Conservation (phyloP, 2,329 filamentous ascomycete species). For the Fusarium transvaalense region DNA sequence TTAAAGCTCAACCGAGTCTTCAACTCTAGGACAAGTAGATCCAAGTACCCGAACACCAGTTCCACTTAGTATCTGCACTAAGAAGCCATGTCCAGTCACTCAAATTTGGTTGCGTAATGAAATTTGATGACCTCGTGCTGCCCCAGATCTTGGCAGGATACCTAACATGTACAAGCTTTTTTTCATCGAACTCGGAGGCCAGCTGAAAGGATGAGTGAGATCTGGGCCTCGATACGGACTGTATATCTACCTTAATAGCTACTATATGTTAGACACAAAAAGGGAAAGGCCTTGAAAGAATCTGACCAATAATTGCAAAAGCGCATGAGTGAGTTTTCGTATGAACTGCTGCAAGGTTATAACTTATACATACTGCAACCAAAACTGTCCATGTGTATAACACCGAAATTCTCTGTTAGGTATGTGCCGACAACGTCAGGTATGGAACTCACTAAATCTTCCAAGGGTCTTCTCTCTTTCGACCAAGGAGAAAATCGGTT, state of each 20-base stretch:
- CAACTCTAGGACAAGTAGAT: slow-evolving; percentile 36
- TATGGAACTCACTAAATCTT: not conserved
- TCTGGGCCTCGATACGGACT: not conserved
- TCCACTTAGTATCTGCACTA: slow-evolving; percentile 30
- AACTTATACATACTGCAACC: too few relatives aligned
- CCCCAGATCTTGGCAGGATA: slow-evolving; percentile 43
- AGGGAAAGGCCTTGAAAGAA: not conserved
- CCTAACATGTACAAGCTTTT: slow-evolving; percentile 42
- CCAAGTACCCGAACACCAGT: slow-evolving; percentile 33
- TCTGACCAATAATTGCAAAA: slow-evolving; percentile 11
- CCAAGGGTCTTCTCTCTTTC: not conserved
- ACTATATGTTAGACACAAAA: not conserved
- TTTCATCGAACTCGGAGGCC: slow-evolving; percentile 9
- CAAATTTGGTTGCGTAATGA: slow-evolving; percentile 38
- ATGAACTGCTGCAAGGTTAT: too few relatives aligned
- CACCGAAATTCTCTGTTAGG: not conserved
- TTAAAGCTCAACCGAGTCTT: slow-evolving; percentile 19
- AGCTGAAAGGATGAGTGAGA: slow-evolving; percentile 6
- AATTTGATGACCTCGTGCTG: slow-evolving; percentile 39
- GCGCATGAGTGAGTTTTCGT: not conserved
- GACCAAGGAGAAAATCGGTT: slow-evolving; percentile 5
- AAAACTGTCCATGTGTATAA: too few relatives aligned
- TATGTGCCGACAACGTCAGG: not conserved
- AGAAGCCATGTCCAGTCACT: slow-evolving; percentile 27
- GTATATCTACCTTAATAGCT: not conserved